phyloP scores from a whole-genome alignment of 176 grass and related monocot species.

The Canna indica region DNA sequence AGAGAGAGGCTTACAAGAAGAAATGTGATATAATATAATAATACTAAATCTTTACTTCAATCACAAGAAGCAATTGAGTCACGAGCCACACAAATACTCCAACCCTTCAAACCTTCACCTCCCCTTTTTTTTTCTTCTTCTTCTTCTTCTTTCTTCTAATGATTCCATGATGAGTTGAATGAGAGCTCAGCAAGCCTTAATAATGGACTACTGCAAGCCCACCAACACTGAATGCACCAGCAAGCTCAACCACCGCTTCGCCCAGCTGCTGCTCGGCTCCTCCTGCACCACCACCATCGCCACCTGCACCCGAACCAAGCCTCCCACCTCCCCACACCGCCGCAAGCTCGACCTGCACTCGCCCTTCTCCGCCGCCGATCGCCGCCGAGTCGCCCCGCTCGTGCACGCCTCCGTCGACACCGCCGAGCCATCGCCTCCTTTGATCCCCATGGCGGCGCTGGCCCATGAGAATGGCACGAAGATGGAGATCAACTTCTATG shows the following conservation, averaged over 20 bases:
- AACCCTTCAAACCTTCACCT: too few relatives aligned
- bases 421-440: slow-evolving; percentile 27
- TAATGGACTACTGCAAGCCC: neutral
- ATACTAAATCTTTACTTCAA: too few relatives aligned
- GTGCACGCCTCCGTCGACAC: slow-evolving; percentile 54
- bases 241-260: slow-evolving; percentile 57
- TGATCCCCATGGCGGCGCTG: slow-evolving; percentile 28
- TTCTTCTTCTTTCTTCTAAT: too few relatives aligned
- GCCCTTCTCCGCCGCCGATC: neutral
- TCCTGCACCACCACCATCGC: slow-evolving; percentile 24
- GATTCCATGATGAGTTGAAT: too few relatives aligned
- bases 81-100: too few relatives aligned
- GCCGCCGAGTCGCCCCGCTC: slow-evolving; percentile 26
- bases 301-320: neutral
- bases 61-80: too few relatives aligned
- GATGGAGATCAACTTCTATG: neutral
- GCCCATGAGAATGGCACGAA: too few relatives aligned
- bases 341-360: slow-evolving; percentile 8
- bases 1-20: too few relatives aligned
- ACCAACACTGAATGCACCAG: slow-evolving; percentile 24
- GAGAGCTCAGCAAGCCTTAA: neutral
- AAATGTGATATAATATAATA: too few relatives aligned
- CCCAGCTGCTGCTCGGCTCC: slow-evolving; percentile 52
- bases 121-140: too few relatives aligned
- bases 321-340: neutral